A percentile compares a stretch with the other conserved stretches of the same genome.
These are phyloP conservation scores for Tricholoma flavovirens DNA, from an alignment of 768 basidiomycete species.

Conservation along the genomic window DNA sequence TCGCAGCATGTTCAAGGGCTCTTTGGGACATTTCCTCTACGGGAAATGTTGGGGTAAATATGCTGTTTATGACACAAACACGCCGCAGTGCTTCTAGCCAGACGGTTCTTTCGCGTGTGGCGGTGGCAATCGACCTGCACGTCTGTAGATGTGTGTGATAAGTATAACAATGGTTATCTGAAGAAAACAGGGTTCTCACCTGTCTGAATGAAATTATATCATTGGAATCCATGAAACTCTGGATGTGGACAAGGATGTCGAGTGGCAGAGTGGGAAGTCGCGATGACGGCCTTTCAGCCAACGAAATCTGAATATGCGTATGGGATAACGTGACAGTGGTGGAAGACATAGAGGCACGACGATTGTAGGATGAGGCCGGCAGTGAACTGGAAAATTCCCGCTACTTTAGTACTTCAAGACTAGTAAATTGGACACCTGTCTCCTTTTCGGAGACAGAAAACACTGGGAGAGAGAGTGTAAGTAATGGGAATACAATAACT, in stretches of 20 bases:
- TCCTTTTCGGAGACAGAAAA: no score
- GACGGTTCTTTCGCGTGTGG: constrained; percentile 12
- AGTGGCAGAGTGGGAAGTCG: neutral
- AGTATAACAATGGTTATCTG: neutral
- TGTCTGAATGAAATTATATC: constrained; percentile 4
- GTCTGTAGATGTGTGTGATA: constrained; percentile 5
- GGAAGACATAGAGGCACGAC: no score
- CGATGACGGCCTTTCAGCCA: neutral
- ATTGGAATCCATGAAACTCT: neutral
- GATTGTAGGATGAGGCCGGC: no score
- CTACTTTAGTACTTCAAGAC: no score
- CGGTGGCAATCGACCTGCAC: constrained; percentile 6
- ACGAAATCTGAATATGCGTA: neutral
- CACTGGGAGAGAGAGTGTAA: no score
- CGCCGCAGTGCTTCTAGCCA: constrained; percentile 16
- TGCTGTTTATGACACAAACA: constrained; percentile 9
- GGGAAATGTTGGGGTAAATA: constrained; percentile 16
- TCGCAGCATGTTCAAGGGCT: constrained; percentile 12
- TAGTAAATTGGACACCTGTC: no score
- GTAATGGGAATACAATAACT: no score
- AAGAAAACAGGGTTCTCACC: neutral
- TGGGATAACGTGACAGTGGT: neutral
- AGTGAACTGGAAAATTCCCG: no score
- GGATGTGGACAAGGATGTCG: neutral
- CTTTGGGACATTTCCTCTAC: constrained; percentile 12